Evolutionary conservation across 371 early-diverging fungal species (phyloP), one percentile per base, ranked within the genome.

Genomic region (Mucor sp.): DNA sequence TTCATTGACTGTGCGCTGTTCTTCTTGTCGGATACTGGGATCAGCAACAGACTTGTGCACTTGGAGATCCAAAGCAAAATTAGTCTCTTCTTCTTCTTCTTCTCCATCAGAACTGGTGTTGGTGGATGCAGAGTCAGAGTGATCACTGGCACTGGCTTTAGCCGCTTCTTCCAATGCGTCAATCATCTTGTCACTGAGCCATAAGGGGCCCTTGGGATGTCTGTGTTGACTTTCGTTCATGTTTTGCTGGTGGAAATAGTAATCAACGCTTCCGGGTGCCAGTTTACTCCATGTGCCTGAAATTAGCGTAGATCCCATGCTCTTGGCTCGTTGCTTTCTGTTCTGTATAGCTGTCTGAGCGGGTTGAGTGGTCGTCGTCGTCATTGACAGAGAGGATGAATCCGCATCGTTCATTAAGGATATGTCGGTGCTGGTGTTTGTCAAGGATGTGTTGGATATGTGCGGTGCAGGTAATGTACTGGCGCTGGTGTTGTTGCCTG

Each of bases 1-100:
- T 1, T 78, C 81, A 41, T 79, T 72, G 48, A 74, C 47, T 4
- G 56, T 32, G 6, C 27, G 23, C 37, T 76, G 74, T 17, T 64
- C 59, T 58, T 74, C 69, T 33, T 70, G 59, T 23, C 21, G 64
- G 33, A 59, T n/a, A 1, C 35, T 17, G 9, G 62, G 62, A 21
- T 62, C 23, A 14, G 5, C 9, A 14, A 17, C 58, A 30, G 25
- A 27, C 27, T 28, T 56, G 7, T n/a, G 30, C 15, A n/a, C 14
- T 8, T 63, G 15, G n/a, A 28, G 15, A 37, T 33, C 55, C 12
- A 23, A 17, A n/a, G 25, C 4, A 37, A n/a, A 17, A 5, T 41
- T 6, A 0, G n/a, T n/a, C 8, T 19, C 55, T 5, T 30, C 23
- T 17, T 23, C 33, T 14, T 21, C 37, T 7, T 58, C 21, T 6